Conservation (phyloP, 169 alveolate species). For the Plasmodium coatneyi region DNA sequence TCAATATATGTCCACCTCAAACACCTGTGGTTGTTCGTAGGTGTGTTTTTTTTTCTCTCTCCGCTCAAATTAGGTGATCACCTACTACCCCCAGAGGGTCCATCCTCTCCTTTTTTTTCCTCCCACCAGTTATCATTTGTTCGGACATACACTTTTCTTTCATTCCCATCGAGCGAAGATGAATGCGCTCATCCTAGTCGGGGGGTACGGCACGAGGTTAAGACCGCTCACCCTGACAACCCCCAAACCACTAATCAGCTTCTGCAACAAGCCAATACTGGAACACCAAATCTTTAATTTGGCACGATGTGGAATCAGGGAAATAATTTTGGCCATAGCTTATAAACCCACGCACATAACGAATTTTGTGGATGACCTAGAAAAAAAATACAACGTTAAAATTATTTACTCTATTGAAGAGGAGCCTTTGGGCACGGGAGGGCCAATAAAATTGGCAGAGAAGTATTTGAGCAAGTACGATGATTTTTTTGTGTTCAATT, state of each 20-base stretch:
- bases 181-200: conserved; percentile 98
- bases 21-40: neutral
- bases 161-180: conserved; percentile 74
- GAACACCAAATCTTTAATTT: conserved; percentile 87
- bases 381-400: conserved; percentile 89
- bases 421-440: conserved; percentile 98
- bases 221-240: conserved; percentile 97
- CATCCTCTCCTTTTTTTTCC: neutral
- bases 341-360: conserved; percentile 88
- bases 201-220: conserved; percentile 99
- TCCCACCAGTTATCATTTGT: neutral
- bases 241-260: conserved; percentile 97
- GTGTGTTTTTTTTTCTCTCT: neutral
- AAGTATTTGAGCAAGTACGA: conserved; percentile 88
- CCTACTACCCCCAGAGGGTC: neutral
- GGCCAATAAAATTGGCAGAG: conserved; percentile 92
- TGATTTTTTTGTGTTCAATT: conserved; percentile 95
- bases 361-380: conserved; percentile 83
- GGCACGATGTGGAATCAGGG: conserved; percentile 87
- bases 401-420: conserved; percentile 94
- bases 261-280: conserved; percentile 95
- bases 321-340: conserved; percentile 92
- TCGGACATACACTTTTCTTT: neutral
- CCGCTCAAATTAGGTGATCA: neutral
- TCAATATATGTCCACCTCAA: neutral